Evolutionary conservation across 2,329 filamentous ascomycete species (phyloP).

Genomic region (Hypoxylon sp.): DNA sequence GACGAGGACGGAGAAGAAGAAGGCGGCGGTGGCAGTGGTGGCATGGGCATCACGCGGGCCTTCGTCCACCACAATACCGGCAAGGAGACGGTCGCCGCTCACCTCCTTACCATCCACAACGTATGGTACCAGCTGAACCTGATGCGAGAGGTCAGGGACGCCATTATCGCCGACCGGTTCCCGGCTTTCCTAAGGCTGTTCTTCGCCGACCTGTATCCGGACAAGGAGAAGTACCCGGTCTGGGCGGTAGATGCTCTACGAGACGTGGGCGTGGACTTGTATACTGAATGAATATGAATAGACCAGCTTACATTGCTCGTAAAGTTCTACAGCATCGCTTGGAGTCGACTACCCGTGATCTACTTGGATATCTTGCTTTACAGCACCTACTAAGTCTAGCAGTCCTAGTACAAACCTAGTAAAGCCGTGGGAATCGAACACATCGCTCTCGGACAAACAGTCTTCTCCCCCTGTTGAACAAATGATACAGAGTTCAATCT

Average conservation of each 20-base stretch:
- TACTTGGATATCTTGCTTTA: not conserved
- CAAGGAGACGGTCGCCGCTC: constrained; percentile 93
- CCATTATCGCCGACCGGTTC: constrained; percentile 82
- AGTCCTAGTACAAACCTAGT: not conserved
- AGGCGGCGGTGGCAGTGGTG: too few species aligned
- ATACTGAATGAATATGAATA: constrained; percentile 45
- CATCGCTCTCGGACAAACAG: not conserved
- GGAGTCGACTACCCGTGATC: not conserved
- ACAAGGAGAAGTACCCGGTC: constrained; percentile 72
- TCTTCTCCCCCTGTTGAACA: not conserved
- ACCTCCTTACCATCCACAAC: constrained; percentile 90
- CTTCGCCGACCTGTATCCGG: constrained; percentile 76
- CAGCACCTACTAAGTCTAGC: not conserved
- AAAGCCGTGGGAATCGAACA: not conserved
- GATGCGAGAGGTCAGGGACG: constrained; percentile 77
- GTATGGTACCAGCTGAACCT: constrained; percentile 89
- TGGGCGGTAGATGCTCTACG: constrained; percentile 86
- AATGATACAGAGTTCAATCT: not conserved
- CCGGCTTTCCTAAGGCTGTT: constrained; percentile 80
- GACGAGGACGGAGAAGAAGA: too few species aligned
- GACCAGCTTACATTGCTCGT: not conserved
- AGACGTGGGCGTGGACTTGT: constrained; percentile 80
- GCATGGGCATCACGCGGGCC: constrained; percentile 83
- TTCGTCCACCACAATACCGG: constrained; percentile 91
- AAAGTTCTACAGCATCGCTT: not conserved